Evolutionary conservation across 1,139 yeast genomes (phyloP), one percentile per base, ranked within the genome.

Genomic region (Chernovozyma aurita): DNA sequence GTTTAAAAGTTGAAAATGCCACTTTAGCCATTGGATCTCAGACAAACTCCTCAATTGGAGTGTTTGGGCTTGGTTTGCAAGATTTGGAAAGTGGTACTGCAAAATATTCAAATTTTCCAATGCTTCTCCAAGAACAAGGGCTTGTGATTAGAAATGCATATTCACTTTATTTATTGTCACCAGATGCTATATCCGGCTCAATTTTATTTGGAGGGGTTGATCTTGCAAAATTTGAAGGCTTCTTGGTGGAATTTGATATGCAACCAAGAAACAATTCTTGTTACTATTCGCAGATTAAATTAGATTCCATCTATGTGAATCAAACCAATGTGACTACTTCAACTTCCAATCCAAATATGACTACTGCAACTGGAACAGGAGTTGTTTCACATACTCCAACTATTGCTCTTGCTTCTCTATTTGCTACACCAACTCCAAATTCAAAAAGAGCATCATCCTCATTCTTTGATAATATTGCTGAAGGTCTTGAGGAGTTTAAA

Each of bases 201-300:
- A 54, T 78, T 29, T 60, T 78, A 31, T 78, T 78, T 50, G 85
- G 85, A 4, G 85, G 76, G 22, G 57, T 76, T 34, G 85, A 78
- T 50, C 60, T 63, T 28, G 71, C 76, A 25, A 78, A 78, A 53
- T 70, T 63, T 42, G 42, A 57, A 1, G 84, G 83, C 9, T 54
- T 56, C 1, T 58, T 77, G 42, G 56, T 45, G 5, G 36, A 46
- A 4, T 28, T 52, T 28, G 55, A 53, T 30, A 44, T 63, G 28
- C n/a, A 25, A 16, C 18, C 29, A 7, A 39, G 42, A 21, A 41
- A 44, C 26, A 60, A 56, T 8, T 34, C 40, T 2, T 46, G 47
- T 24, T 40, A 38, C 12, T 44, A 48, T 34, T 46, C 53, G 30
- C 55, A 51, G 32, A 47, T 59, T 33, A 56, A 55, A 8, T 55